Evolutionary conservation across 2,329 filamentous ascomycete genomes (phyloP).

Genomic region (Colletotrichum coccodes): DNA sequence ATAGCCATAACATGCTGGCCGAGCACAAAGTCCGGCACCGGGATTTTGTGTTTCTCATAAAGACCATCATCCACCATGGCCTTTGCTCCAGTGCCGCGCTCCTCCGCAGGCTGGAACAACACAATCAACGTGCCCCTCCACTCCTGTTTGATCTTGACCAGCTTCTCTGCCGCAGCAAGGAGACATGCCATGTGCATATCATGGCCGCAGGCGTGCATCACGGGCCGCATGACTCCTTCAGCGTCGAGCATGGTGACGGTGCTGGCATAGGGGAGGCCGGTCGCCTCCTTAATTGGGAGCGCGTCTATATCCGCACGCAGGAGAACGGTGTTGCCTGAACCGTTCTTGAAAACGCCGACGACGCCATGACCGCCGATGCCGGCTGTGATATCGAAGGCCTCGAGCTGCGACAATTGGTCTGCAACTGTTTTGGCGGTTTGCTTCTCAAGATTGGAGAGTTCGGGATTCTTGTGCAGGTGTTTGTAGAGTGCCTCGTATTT

Average conservation of each 20-base stretch:
- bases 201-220: conserved; percentile 78
- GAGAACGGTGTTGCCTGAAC: conserved; percentile 62
- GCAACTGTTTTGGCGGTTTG: conserved; percentile 60
- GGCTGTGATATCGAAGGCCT: conserved; percentile 50
- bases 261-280: conserved; percentile 65
- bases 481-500: conserved; percentile 62
- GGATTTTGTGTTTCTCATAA: conserved; percentile 39
- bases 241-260: conserved; percentile 48
- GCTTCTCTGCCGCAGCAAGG: conserved; percentile 62
- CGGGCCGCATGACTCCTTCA: conserved; percentile 60
- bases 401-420: conserved; percentile 44
- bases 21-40: conserved; percentile 45
- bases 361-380: conserved; percentile 69
- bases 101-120: conserved; percentile 76
- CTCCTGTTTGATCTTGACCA: conserved; percentile 51
- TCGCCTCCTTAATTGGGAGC: conserved; percentile 66
- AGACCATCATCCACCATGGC: conserved; percentile 51
- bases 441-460: conserved; percentile 66
- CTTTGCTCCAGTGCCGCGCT: conserved; percentile 68
- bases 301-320: conserved; percentile 72
- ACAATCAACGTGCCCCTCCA: conserved; percentile 74
- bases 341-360: conserved; percentile 65
- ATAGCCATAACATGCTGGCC: conserved; percentile 47
- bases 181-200: conserved; percentile 72
- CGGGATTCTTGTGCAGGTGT: conserved; percentile 67